Evolutionary conservation across 1,139 yeast species (phyloP).

Genomic region (Arxiozyma heterogenica): DNA sequence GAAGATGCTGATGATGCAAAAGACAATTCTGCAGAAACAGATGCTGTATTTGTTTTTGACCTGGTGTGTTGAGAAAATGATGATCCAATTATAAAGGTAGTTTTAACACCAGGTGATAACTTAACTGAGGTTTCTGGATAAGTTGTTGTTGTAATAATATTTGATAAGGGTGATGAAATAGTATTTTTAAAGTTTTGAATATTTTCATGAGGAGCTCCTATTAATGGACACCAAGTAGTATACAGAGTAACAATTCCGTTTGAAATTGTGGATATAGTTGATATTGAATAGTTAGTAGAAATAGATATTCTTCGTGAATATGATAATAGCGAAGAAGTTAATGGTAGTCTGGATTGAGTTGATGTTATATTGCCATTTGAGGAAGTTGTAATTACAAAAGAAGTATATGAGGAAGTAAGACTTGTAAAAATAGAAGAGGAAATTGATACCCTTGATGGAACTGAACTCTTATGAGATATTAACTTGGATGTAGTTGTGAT

Average conservation of each 20-base stretch:
- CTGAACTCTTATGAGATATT: not conserved
- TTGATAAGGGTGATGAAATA: not conserved
- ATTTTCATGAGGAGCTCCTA: constrained; percentile 3
- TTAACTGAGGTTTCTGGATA: not conserved
- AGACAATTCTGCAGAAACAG: not conserved
- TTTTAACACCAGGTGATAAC: not conserved
- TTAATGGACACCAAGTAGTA: constrained; percentile 42
- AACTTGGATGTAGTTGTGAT: not conserved
- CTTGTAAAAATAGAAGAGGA: not conserved
- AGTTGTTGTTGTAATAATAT: not conserved
- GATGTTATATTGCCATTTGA: not conserved
- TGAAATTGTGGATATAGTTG: constrained; percentile 36
- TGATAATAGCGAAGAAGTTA: not conserved
- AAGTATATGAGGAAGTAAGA: not conserved
- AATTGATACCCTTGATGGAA: not conserved
- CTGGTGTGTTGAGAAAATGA: not conserved
- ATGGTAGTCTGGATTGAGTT: not conserved
- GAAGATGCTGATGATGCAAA: not conserved
- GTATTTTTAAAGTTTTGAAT: not conserved
- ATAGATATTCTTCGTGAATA: not conserved
- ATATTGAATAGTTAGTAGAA: constrained; percentile 7
- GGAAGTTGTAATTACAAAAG: not conserved
- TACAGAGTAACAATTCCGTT: constrained; percentile 38
- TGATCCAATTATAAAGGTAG: not conserved
- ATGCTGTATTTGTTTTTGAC: not conserved